Evolutionary conservation across 2,329 filamentous ascomycete genomes (phyloP).

Genomic region (Epichloe brachyelytri): DNA sequence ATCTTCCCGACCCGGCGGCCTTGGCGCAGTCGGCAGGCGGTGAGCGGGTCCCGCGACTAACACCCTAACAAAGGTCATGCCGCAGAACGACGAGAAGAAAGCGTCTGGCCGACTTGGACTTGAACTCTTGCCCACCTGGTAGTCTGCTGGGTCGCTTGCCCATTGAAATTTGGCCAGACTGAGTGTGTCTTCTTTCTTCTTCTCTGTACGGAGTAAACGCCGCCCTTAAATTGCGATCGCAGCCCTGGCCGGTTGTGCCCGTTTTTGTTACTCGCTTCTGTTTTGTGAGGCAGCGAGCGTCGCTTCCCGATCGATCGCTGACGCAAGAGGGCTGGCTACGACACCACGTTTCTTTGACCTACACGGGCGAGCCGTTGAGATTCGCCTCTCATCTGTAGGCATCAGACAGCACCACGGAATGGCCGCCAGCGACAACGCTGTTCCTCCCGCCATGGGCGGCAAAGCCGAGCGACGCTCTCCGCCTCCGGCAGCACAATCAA

Average conservation of each 20-base stretch:
- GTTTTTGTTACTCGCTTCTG: not conserved
- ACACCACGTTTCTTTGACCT: not conserved
- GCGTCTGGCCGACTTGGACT: not conserved
- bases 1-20: not conserved
- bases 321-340: not conserved
- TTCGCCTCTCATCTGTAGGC: not conserved
- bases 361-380: not conserved
- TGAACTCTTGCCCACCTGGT: not conserved
- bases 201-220: not conserved
- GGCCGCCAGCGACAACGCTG: conserved; percentile 26
- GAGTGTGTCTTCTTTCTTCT: not conserved
- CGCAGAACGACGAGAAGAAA: conserved; percentile 1
- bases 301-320: not conserved
- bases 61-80: conserved; percentile 1
- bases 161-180: not conserved
- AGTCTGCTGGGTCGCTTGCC: not conserved
- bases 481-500: conserved; percentile 43
- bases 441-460: conserved; percentile 19
- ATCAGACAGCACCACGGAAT: conserved; percentile 12
- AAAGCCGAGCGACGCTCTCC: conserved; percentile 24
- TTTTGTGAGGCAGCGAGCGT: not conserved
- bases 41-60: conserved; percentile 11
- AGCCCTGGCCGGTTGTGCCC: not conserved
- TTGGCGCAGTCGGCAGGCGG: conserved; percentile 10
- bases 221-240: not conserved